Evolutionary conservation across 176 grass and related monocot species (phyloP).

Genomic region (Rhynchospora pubera): DNA sequence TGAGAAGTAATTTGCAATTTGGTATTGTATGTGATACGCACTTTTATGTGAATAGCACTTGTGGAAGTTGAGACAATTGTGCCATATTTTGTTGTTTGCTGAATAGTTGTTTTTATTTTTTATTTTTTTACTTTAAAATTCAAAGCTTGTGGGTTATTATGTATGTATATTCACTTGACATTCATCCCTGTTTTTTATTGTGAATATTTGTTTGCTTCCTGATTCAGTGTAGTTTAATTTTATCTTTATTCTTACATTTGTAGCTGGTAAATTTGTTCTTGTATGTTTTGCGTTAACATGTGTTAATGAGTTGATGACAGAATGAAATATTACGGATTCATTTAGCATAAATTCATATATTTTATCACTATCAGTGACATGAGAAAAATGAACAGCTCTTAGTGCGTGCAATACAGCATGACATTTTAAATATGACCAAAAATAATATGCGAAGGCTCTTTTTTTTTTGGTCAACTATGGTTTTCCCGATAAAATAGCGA

Average conservation of each 20-base stretch:
- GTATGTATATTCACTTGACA: constrained; percentile 34
- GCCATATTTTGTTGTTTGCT: constrained; percentile 35
- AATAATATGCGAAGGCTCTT: too few species aligned
- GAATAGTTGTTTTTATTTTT: constrained; percentile 47
- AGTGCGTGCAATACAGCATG: too few species aligned
- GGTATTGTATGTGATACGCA: constrained; percentile 39
- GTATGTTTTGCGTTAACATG: background rate
- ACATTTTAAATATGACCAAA: too few species aligned
- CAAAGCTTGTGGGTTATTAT: constrained; percentile 32
- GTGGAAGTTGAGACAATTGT: constrained; percentile 47
- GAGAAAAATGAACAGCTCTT: background rate
- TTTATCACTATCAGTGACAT: background rate
- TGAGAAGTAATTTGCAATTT: constrained; percentile 41
- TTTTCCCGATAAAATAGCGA: too few species aligned
- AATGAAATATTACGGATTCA: background rate
- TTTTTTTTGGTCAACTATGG: too few species aligned
- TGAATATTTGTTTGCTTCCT: constrained; percentile 49
- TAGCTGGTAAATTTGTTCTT: background rate
- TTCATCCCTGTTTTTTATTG: constrained; percentile 38
- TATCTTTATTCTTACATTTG: constrained; percentile 12
- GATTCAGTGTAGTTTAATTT: constrained; percentile 10
- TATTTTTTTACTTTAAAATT: constrained; percentile 44
- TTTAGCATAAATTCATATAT: background rate
- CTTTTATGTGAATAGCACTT: constrained; percentile 66
- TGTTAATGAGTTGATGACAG: background rate